phyloP scores from a whole-genome alignment of 192 early-diverging fungal species.

The Backusella parvicylindrica region DNA sequence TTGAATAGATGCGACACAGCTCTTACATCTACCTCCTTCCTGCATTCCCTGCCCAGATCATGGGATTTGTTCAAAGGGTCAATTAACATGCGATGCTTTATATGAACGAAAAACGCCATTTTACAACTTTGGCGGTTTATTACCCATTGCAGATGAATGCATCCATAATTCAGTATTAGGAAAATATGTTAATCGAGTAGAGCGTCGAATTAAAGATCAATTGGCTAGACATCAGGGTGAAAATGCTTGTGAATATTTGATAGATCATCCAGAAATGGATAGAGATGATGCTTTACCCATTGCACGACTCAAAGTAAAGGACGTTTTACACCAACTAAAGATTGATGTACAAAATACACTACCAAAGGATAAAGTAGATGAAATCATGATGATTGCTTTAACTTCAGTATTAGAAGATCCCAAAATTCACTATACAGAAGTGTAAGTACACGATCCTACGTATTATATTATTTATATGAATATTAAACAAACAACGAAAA shows the following conservation, averaged over 20 bases:
- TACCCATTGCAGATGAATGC: slow-evolving; percentile 10
- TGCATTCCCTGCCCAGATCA: slow-evolving; percentile 7
- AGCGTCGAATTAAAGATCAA: not conserved
- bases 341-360: not conserved
- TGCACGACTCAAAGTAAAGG: not conserved
- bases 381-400: slow-evolving; percentile 5
- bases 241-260: not conserved
- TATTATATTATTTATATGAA: not conserved
- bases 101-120: not conserved
- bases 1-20: not conserved
- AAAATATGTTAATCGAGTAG: not conserved
- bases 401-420: not conserved
- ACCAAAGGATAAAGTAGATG: not conserved
- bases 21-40: not conserved
- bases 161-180: not conserved
- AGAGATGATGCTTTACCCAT: not conserved
- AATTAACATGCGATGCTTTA: not conserved
- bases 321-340: not conserved
- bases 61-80: slow-evolving; percentile 2
- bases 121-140: not conserved
- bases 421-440: not conserved
- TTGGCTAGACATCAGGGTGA: not conserved
- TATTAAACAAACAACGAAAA: not conserved
- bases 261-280: not conserved
- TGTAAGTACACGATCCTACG: not conserved